These are phyloP conservation scores for Gossypium thurberi DNA, from an alignment of 345 rosid species.

Conservation along the genomic window DNA sequence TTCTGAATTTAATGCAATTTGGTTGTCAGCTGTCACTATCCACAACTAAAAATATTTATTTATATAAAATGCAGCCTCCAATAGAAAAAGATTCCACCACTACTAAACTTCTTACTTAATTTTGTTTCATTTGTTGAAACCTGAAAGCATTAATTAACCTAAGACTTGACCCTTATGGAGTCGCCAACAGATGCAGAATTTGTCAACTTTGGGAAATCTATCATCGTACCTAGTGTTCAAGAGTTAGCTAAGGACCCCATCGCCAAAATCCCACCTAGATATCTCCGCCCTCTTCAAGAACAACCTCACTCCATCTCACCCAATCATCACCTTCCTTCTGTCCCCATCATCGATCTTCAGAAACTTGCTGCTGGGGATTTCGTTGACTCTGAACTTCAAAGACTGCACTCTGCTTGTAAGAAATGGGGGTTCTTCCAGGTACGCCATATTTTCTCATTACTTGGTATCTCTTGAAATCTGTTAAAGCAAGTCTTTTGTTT, in stretches of 20 bases:
- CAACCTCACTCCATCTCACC: not conserved
- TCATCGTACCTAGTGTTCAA: slow-evolving; percentile 44
- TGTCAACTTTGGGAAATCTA: slow-evolving; percentile 38
- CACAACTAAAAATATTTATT: not conserved
- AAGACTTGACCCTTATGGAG: not conserved
- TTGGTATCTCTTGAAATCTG: not conserved
- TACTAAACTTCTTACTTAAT: not conserved
- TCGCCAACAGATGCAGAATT: not conserved
- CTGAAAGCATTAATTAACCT: not conserved
- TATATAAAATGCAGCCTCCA: not conserved
- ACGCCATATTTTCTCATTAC: not conserved
- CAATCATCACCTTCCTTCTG: slow-evolving; percentile 8
- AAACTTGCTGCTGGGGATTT: slow-evolving; percentile 18
- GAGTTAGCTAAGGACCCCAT: slow-evolving; percentile 32
- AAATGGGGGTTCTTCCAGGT: slow-evolving; percentile 47
- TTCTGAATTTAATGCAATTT: too few relatives aligned
- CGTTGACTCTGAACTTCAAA: slow-evolving; percentile 23
- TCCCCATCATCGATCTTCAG: slow-evolving; percentile 36
- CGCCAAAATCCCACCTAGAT: slow-evolving; percentile 34
- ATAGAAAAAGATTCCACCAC: not conserved
- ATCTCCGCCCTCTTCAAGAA: slow-evolving; percentile 13
- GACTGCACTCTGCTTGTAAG: slow-evolving; percentile 33
- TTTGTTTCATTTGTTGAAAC: not conserved
- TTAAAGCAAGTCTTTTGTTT: not conserved
- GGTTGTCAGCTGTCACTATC: not conserved